These are phyloP conservation scores for Starmerella scarabaei DNA, from an alignment of 805 yeast species.

Conservation along the genomic window DNA sequence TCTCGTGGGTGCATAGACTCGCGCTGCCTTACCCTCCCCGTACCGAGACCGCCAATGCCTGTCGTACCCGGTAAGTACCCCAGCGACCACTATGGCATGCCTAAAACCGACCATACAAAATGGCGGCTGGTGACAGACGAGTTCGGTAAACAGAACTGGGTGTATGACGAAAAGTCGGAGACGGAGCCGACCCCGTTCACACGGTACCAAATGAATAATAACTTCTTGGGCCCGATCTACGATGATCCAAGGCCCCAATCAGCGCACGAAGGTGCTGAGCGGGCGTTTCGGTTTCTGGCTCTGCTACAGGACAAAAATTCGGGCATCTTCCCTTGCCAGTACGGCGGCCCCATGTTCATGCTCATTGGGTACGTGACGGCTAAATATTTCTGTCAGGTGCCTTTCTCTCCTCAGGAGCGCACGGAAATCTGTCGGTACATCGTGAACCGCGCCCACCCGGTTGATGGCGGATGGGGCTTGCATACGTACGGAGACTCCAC, in stretches of 20 bases:
- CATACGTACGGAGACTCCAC: slow-evolving; percentile 88
- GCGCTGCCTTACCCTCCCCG: neutral
- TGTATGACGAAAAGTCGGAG: slow-evolving; percentile 34
- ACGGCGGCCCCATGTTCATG: slow-evolving; percentile 98
- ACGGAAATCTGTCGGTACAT: slow-evolving; percentile 71
- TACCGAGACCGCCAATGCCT: neutral
- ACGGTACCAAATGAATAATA: slow-evolving; percentile 21
- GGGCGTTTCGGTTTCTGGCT: slow-evolving; percentile 60
- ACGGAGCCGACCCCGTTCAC: slow-evolving; percentile 27
- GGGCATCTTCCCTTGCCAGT: slow-evolving; percentile 87
- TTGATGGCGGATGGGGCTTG: slow-evolving; percentile 99
- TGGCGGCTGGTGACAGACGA: slow-evolving; percentile 68
- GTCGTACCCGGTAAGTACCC: too few relatives aligned
- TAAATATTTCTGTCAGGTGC: slow-evolving; percentile 52
- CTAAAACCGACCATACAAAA: slow-evolving; percentile 49
- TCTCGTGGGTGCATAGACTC: too few relatives aligned
- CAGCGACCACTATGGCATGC: slow-evolving; percentile 59
- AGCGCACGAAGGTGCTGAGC: slow-evolving; percentile 38
- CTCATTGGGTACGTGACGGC: slow-evolving; percentile 76
- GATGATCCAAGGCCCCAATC: slow-evolving; percentile 21
- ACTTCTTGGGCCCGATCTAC: slow-evolving; percentile 18
- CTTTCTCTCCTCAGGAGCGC: slow-evolving; percentile 52
- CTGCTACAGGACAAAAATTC: slow-evolving; percentile 57
- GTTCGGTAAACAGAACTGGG: slow-evolving; percentile 76
- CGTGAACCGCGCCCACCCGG: slow-evolving; percentile 88